Base-by-base conservation (phyloP, 768 basidiomycete species). In the Suillus plorans region DNA sequence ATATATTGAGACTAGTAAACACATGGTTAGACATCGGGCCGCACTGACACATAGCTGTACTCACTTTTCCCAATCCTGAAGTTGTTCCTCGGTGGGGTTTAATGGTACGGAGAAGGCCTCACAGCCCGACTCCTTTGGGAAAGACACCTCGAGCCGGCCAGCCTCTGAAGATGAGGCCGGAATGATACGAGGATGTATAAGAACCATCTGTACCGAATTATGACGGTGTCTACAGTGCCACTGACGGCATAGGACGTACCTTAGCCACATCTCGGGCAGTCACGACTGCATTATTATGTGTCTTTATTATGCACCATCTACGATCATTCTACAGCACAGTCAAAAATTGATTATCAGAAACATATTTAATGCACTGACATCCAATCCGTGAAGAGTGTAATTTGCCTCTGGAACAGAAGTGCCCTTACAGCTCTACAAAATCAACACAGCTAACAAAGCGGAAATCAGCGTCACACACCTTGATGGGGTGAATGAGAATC, bases 401-500 rank as follows among this genome's bases (percentile, higher is more conserved):
- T 72, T 81, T 9, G 82, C 83, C 50, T 79, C 79, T 59, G 80
- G 77, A 1, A 91, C 84, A 34, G 89, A 85, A 2, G 81, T 88
- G 31, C 89, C 91, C 58, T 83, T 84, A 69, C 91, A 92, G 68
- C 90, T 92, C 91, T 93, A 28, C 9, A 7, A 44, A n/a, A 22
- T 31, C 12, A 57, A 61, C 22, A 36, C 14, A 41, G 44, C 22
- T 7, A 63, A 34, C 14, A 42, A 20, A 50, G 7, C 62, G 7
- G 50, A 20, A 45, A 65, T 20, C 14, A 45, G 28, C 5, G 10
- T 42, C 5, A 25, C 49, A 31, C 56, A 85, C 89, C 81, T 90
- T 90, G 76, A 90, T 87, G 47, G 89, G 89, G 70, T 90, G 89
- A 3, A 90, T 69, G 42, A 89, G 67, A 25, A 90, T 83, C 71